phyloP scores from a whole-genome alignment of 139 green algal species.

The Tetraselmis chui region DNA sequence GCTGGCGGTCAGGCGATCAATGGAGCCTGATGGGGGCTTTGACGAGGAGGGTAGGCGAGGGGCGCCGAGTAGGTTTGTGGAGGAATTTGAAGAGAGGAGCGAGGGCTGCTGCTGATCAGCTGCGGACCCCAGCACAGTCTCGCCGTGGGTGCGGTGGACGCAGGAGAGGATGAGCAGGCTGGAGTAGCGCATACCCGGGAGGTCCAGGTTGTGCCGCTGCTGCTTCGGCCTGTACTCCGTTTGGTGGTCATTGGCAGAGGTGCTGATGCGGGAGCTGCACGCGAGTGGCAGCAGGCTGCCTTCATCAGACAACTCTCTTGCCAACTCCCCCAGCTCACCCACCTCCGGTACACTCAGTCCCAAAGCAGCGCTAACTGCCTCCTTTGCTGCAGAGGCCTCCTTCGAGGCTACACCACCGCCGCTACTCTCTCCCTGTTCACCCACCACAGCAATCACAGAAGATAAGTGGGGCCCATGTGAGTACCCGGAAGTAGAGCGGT shows the following conservation, averaged over 20 bases:
- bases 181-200: neutral
- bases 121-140: neutral
- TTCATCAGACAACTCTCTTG: neutral
- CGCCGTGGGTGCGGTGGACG: neutral
- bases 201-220: neutral
- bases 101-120: neutral
- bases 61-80: too few relatives aligned
- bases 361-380: neutral
- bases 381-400: too few relatives aligned
- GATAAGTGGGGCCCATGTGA: too few relatives aligned
- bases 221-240: neutral
- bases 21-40: neutral
- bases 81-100: too few relatives aligned
- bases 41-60: neutral
- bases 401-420: too few relatives aligned
- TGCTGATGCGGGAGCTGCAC: neutral
- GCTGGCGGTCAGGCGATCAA: neutral
- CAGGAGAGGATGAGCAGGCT: neutral
- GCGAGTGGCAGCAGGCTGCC: neutral
- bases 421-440: too few relatives aligned
- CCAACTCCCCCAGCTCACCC: neutral
- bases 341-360: neutral
- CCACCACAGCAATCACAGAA: too few relatives aligned
- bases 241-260: neutral
- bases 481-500: too few relatives aligned